Evolutionary conservation across 768 basidiomycete species (phyloP).

Genomic region (Cyclocybe cylindracea): DNA sequence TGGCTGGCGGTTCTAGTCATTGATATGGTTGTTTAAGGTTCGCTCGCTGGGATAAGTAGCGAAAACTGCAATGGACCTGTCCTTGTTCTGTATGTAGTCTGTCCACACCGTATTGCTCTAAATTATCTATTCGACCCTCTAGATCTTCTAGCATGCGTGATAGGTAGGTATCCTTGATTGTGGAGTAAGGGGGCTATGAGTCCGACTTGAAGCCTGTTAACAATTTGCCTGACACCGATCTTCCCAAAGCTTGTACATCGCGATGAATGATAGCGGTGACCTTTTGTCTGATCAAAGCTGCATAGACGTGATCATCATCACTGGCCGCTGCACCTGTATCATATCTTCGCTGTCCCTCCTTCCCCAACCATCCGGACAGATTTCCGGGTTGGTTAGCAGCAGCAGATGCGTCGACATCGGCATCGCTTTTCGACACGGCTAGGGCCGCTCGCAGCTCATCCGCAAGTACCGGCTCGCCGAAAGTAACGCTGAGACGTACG

Average conservation of each 20-base stretch:
- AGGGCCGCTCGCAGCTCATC: slow-evolving; percentile 25
- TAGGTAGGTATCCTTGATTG: background rate
- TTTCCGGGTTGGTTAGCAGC: slow-evolving; percentile 11
- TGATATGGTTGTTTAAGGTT: too few species aligned
- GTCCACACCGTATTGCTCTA: background rate
- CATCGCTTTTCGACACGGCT: slow-evolving; percentile 4
- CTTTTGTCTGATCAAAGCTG: slow-evolving; percentile 42
- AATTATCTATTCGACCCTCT: background rate
- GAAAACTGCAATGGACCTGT: background rate
- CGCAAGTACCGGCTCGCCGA: slow-evolving; percentile 71
- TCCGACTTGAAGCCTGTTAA: slow-evolving; percentile 5
- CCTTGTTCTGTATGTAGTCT: background rate
- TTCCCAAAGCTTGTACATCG: slow-evolving; percentile 55
- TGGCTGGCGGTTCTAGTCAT: slow-evolving; percentile 1
- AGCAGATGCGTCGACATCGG: slow-evolving; percentile 4
- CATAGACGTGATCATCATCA: background rate
- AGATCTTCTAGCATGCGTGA: background rate
- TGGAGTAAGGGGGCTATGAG: background rate
- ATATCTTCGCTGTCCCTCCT: slow-evolving; percentile 5
- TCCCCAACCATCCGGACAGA: slow-evolving; percentile 24
- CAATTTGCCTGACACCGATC: slow-evolving; percentile 42
- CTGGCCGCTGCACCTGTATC: background rate
- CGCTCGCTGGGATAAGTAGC: too few species aligned
- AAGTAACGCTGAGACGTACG: slow-evolving; percentile 68
- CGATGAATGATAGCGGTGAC: slow-evolving; percentile 56